Base-by-base conservation (phyloP, 768 basidiomycete species). In the Amanita brunnescens region DNA sequence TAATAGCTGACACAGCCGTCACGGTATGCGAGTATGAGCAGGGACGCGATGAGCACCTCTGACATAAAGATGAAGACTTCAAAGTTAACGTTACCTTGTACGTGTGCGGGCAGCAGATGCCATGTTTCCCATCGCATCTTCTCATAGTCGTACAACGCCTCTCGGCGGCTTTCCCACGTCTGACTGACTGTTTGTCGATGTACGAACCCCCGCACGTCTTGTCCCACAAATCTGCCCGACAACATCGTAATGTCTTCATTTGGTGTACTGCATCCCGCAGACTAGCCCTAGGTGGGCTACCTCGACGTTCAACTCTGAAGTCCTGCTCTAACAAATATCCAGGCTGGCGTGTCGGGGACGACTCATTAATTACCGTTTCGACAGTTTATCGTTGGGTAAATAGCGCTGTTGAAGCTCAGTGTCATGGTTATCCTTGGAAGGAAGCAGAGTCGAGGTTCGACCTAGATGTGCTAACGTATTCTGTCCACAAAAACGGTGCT, bases 131-230 rank as follows among this genome's bases (percentile, higher is more conserved):
- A n/a, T n/a, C n/a, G n/a, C n/a, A n/a, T n/a, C n/a, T n/a, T n/a
- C n/a, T n/a, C n/a, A n/a, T n/a, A n/a, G n/a, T n/a, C n/a, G n/a
- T n/a, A n/a, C n/a, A n/a, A n/a, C n/a, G n/a, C n/a, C n/a, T n/a
- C n/a, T n/a, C n/a, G n/a, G n/a, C n/a, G n/a, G n/a, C n/a, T n/a
- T n/a, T n/a, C n/a, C n/a, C n/a, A n/a, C n/a, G n/a, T n/a, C n/a
- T n/a, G n/a, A n/a, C n/a, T n/a, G n/a, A n/a, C n/a, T n/a, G n/a
- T n/a, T n/a, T n/a, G n/a, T n/a, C 26, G 37, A 49, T 50, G 41
- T 54, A 64, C 61, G 41, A 70, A 62, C 30, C 35, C 45, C 9
- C 42, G 47, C 32, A 52, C 50, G 35, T 52, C 49, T 51, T 55
- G 35, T 55, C 50, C 32, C 29, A 46, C 16, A 54, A 54, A 54